phyloP scores from a whole-genome alignment of 2,329 filamentous ascomycete genomes.

The Incumbomyces delicatus region DNA sequence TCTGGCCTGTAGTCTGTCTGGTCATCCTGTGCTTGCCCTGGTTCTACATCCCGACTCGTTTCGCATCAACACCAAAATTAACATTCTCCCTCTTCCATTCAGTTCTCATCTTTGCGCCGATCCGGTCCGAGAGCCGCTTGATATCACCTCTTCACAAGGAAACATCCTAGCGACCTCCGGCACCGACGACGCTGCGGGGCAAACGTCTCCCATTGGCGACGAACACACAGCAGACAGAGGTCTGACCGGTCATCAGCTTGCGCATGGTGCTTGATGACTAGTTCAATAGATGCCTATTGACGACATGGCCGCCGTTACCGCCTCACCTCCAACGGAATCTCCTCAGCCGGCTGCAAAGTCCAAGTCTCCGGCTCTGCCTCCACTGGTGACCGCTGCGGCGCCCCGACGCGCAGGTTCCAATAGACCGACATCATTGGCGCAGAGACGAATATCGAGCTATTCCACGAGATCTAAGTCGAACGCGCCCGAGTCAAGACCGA shows the following conservation, averaged over 20 bases:
- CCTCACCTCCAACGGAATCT: conserved; percentile 27
- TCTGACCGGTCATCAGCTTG: background rate
- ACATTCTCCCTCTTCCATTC: background rate
- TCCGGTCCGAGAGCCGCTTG: background rate
- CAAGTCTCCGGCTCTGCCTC: conserved; percentile 35
- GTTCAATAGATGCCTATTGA: background rate
- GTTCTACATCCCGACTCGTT: background rate
- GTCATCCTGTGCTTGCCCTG: background rate
- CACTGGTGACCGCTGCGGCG: conserved; percentile 40
- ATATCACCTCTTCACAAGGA: background rate
- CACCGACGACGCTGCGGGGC: background rate
- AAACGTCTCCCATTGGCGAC: background rate
- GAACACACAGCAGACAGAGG: background rate
- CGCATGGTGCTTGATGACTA: conserved; percentile 6
- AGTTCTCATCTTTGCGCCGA: background rate
- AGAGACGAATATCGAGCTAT: conserved; percentile 74
- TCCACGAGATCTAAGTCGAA: conserved; percentile 55
- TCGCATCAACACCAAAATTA: background rate
- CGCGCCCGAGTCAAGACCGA: conserved; percentile 59
- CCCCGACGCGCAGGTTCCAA: conserved; percentile 50
- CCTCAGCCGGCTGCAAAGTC: conserved; percentile 19
- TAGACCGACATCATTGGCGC: conserved; percentile 67
- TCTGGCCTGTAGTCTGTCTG: background rate
- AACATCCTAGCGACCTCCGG: background rate
- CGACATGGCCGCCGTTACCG: conserved; percentile 27